Base-by-base conservation (phyloP, 1,139 yeast species). In the Yamadazyma atlantica region DNA sequence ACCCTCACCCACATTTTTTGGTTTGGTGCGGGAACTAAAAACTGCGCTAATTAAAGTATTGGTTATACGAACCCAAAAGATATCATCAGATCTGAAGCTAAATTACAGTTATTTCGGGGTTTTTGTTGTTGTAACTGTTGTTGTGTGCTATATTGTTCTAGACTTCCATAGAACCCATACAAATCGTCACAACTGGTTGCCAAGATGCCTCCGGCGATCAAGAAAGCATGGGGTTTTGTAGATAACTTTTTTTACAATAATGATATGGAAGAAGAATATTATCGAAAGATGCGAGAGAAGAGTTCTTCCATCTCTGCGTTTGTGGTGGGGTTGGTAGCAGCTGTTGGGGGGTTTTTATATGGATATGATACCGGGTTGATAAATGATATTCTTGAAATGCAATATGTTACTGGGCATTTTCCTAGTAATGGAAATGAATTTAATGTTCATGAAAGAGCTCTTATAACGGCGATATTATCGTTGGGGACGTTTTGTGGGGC, bases 281-380 rank as follows among this genome's bases (percentile, higher is more conserved):
- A 64, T 50, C 54, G 59, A 24, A 65, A 65, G 45, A 58, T 68
- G 55, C 66, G 73, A 40, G 71, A 67, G 53, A 64, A 71, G 42
- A 75, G 78, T 42, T 76, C 84, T 1, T 72, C 80, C 4, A 61
- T 66, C 35, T 78, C 82, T 65, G 86, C 89, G 11, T 58, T 82
- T 31, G 62, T 73, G 12, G 88, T 85, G 5, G 92, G 92, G 41
- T 53, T 79, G 24, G 80, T 84, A 40, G 89, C 90, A 7, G 92
- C 94, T 14, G 74, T 83, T 15, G 94, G 94, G 29, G 95, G 94
- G 0, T 85, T 85, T 58, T 65, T 85, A 36, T 85, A 83, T 54
- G 95, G 95, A 1, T 85, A 84, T 55, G 95, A 86, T 58, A 87
- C 95, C 1, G 94, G 95, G 3, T 66, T 85, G 34, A 81, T 84